Conservation (phyloP, 2,329 filamentous ascomycete species). For the Colletotrichum salicis region DNA sequence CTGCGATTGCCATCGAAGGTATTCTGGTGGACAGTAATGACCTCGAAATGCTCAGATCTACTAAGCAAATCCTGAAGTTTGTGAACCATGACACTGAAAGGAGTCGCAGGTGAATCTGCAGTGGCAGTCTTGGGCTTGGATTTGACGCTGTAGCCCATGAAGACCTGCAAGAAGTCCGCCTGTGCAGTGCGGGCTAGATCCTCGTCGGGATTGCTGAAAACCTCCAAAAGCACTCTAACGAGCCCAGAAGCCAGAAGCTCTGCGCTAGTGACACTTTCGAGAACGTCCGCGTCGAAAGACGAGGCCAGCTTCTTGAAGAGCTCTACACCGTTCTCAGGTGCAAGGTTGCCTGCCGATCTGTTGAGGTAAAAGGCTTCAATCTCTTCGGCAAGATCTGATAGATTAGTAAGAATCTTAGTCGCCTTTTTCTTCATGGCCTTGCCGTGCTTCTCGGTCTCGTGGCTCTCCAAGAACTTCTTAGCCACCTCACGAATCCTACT, state of each 20-base stretch:
- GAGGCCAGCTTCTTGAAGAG: constrained; percentile 81
- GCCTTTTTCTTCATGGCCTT: constrained; percentile 84
- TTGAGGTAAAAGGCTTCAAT: constrained; percentile 77
- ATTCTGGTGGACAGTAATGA: constrained; percentile 94
- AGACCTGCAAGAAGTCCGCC: constrained; percentile 87
- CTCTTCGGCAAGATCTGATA: constrained; percentile 77
- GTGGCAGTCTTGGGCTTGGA: constrained; percentile 72
- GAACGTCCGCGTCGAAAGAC: constrained; percentile 88
- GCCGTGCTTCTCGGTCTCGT: constrained; percentile 80
- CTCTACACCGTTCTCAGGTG: constrained; percentile 64
- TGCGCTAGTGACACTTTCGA: constrained; percentile 95
- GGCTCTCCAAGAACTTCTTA: constrained; percentile 83
- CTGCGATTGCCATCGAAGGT: constrained; percentile 89
- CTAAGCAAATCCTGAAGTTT: constrained; percentile 97
- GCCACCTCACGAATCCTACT: constrained; percentile 81
- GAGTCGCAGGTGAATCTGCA: constrained; percentile 77
- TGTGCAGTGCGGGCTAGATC: constrained; percentile 73
- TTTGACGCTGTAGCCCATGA: constrained; percentile 82
- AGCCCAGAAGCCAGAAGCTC: constrained; percentile 92
- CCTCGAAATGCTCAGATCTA: constrained; percentile 97
- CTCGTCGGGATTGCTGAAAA: constrained; percentile 80
- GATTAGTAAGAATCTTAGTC: constrained; percentile 75
- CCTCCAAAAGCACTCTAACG: constrained; percentile 82
- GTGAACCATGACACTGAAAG: constrained; percentile 89
- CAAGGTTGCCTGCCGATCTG: constrained; percentile 57